Evolutionary conservation across 768 basidiomycete genomes (phyloP).

Genomic region (Tylopilus sp.): DNA sequence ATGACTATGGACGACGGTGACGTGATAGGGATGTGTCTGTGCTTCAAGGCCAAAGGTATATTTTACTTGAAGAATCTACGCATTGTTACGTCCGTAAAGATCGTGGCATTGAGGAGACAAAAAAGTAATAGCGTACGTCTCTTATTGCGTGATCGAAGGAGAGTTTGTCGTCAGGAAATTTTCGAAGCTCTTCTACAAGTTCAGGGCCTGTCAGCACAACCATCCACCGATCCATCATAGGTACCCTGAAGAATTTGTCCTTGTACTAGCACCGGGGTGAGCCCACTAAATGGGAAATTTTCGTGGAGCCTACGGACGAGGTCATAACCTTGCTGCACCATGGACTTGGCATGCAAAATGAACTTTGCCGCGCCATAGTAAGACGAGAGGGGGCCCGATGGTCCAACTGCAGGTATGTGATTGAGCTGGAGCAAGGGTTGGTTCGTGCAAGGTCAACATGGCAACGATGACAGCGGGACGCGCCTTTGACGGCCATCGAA

Average conservation of each 20-base stretch:
- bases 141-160: slow-evolving; percentile 39
- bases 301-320: slow-evolving; percentile 21
- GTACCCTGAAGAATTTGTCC: slow-evolving; percentile 40
- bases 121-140: slow-evolving; percentile 32
- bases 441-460: not conserved
- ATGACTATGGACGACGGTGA: slow-evolving; percentile 29
- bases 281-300: not conserved
- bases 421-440: slow-evolving; percentile 20
- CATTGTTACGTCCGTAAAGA: slow-evolving; percentile 17
- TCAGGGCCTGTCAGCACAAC: slow-evolving; percentile 40
- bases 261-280: slow-evolving; percentile 27
- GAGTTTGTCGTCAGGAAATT: slow-evolving; percentile 44
- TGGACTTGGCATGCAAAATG: slow-evolving; percentile 27
- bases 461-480: not conserved
- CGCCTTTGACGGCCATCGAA: slow-evolving; percentile 27
- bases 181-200: slow-evolving; percentile 49
- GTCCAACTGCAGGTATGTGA: slow-evolving; percentile 35
- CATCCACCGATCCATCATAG: slow-evolving; percentile 43
- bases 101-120: not conserved
- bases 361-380: slow-evolving; percentile 31
- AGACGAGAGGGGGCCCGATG: slow-evolving; percentile 33
- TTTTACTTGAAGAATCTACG: slow-evolving; percentile 36
- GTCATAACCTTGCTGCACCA: slow-evolving; percentile 37
- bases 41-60: slow-evolving; percentile 36
- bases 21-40: slow-evolving; percentile 35